Base-by-base conservation (phyloP, 495 filamentous ascomycete genomes). In the Talaromyces borbonicus region DNA sequence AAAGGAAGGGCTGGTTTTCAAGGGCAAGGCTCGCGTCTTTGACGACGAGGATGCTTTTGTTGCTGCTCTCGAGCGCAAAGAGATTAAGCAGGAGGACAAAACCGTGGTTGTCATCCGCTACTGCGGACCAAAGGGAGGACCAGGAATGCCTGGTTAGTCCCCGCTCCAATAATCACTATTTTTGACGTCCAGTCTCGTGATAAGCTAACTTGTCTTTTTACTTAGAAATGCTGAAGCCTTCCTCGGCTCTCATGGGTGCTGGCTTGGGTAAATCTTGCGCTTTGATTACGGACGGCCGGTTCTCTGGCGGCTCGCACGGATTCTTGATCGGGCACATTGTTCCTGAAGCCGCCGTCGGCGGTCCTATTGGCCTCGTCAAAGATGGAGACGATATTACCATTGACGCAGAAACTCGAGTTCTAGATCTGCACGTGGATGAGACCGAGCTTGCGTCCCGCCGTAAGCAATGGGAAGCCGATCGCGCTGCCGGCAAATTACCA, bases 41-140 rank as follows among this genome's bases (percentile, higher is more conserved):
- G 83, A 98, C 62, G 74, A 74, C 49, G 87, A 93, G 63, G 84
- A 90, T 47, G 77, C 75, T 60, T 88, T 93, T 66, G 79, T 90
- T 51, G 67, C 63, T 31, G 82, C 85, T 6, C 77, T 90, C 18
- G 86, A 90, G 68, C 69, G 73, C 38, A 83, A 83, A 23, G 84
- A 87, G 48, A 85, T 97, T 63, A 90, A 85, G 69, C 90, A 93
- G 73, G 90, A 89, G 49, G 90, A 98, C 65, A 97, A 96, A 72
- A 93, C 86, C 0, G 93, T 98, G 24, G 90, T 96, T 37, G 80
- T 97, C 38, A 97, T 98, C 70, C 86, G 92, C 39, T 96, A 98
- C 72, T 87, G 90, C 56, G 92, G 92, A 0, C 92, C 92, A 24
- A 89, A 87, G 62, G 92, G 92, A 56, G 92, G 90, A 0, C 92